Base-by-base conservation (phyloP, 495 filamentous ascomycete species). In the Penicillium argentinense region DNA sequence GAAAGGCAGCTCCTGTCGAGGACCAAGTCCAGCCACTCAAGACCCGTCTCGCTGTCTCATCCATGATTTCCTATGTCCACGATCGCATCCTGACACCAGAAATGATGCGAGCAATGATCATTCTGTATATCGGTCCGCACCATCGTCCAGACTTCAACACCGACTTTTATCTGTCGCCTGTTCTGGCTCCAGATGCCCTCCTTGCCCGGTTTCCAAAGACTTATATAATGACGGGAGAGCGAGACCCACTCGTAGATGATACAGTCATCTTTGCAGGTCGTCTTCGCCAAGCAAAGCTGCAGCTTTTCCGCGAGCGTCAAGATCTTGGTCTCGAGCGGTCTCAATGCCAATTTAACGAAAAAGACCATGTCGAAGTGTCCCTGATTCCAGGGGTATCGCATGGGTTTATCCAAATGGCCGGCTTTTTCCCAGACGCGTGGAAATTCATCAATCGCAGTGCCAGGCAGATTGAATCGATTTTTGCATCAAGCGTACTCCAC, bases 31-130 rank as follows among this genome's bases (percentile, higher is more conserved):
- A 82, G 55, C 83, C 82, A n/a, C 81, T 95, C 43, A 84, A 79
- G 49, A 97, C 93, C 13, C 82, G 90, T 29, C 79, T 98, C 6
- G 91, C 93, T 29, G 91, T 90, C 68, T 89, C 89, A 1, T 88
- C 83, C n/a, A 92, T 96, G 82, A 91, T 98, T 42, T 95, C 92
- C 9, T 98, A 97, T 71, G 93, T 96, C 62, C 89, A 91, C 64
- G 93, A 98, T 68, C 88, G 95, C 17, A 87, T 98, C 26, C 77
- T 98, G 18, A 91, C 88, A 0, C 95, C 93, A 0, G 95, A 97
- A 63, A 95, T 98, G 89, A 96, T 97, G 86, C 86, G 93, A 40
- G 91, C 91, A 22, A 97, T 98, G 93, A 93, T 98, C 47, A 96
- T 98, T 64, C 78, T 98, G 16, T 98, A 98, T 61, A 86, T 98